Evolutionary conservation across 2,329 filamentous ascomycete genomes (phyloP).

Genomic region (Colletotrichum horii): DNA sequence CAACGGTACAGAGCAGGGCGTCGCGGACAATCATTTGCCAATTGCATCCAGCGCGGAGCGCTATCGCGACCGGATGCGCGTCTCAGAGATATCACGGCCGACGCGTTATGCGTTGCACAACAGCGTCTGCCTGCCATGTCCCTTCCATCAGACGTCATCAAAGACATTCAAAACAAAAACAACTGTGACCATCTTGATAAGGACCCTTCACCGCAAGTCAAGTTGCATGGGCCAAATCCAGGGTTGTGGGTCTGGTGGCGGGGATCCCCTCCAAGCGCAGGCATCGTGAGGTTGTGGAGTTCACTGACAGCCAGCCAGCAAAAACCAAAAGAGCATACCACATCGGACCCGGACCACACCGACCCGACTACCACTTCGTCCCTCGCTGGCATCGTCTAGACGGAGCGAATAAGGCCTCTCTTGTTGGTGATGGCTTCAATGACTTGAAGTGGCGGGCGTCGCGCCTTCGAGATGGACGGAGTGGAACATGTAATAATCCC

Average conservation of each 20-base stretch:
- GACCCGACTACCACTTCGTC: not conserved
- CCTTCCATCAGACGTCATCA: not conserved
- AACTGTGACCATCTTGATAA: not conserved
- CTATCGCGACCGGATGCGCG: not conserved
- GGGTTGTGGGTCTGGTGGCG: not conserved
- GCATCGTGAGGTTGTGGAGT: not conserved
- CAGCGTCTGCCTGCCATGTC: not conserved
- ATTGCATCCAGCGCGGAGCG: not conserved
- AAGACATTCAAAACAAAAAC: not conserved
- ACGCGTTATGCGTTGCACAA: not conserved
- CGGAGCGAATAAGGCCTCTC: not conserved
- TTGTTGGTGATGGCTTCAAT: not conserved
- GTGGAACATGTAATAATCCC: not conserved
- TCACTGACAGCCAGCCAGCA: not conserved
- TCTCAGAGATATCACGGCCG: not conserved
- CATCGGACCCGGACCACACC: not conserved
- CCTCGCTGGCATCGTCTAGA: not conserved
- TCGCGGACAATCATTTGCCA: not conserved
- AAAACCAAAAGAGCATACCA: not conserved
- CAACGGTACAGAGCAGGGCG: not conserved
- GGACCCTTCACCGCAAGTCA: not conserved
- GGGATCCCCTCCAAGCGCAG: not conserved
- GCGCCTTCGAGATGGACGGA: not conserved
- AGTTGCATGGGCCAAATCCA: not conserved
- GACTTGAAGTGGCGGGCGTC: not conserved